Conservation (phyloP, 371 early-diverging fungal genomes). For the Rhizopus arrhizus region DNA sequence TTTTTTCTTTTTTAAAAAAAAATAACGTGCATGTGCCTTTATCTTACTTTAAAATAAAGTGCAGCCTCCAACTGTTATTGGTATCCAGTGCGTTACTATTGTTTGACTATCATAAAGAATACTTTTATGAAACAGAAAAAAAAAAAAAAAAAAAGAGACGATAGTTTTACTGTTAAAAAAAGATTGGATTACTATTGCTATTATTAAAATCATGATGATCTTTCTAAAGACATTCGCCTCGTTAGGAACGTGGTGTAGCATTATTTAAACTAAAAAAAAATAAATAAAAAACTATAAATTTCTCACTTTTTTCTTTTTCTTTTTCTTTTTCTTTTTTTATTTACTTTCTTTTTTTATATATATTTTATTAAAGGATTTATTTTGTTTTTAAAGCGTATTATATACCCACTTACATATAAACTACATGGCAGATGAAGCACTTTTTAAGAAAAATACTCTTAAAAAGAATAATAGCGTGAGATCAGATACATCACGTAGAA, state of each 20-base stretch:
- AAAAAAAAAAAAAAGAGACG: too few species aligned
- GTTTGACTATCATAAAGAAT: too few species aligned
- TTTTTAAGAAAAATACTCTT: neutral
- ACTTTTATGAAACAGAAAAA: too few species aligned
- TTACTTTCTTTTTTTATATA: neutral
- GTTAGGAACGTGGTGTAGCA: constrained; percentile 21
- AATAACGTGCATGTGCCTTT: too few species aligned
- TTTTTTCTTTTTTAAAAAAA: too few species aligned
- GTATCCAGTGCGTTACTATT: too few species aligned
- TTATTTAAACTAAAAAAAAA: neutral
- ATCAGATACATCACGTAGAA: constrained; percentile 15
- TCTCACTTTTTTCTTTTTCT: constrained; percentile 1
- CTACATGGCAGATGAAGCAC: constrained; percentile 19
- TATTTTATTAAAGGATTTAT: constrained; percentile 3
- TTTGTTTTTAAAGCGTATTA: neutral
- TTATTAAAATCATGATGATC: too few species aligned
- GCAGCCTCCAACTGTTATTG: neutral
- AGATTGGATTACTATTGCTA: too few species aligned
- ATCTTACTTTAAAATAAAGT: neutral
- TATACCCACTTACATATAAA: neutral
- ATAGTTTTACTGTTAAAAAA: too few species aligned
- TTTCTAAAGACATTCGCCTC: constrained; percentile 12
- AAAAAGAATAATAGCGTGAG: constrained; percentile 6
- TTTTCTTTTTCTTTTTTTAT: neutral
- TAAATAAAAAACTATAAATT: constrained; percentile 1